A percentile compares a stretch with the other conserved stretches of the same genome.
phyloP scores from a whole-genome alignment of 2,329 filamentous ascomycete genomes.

The Pleomassaria siparia region DNA sequence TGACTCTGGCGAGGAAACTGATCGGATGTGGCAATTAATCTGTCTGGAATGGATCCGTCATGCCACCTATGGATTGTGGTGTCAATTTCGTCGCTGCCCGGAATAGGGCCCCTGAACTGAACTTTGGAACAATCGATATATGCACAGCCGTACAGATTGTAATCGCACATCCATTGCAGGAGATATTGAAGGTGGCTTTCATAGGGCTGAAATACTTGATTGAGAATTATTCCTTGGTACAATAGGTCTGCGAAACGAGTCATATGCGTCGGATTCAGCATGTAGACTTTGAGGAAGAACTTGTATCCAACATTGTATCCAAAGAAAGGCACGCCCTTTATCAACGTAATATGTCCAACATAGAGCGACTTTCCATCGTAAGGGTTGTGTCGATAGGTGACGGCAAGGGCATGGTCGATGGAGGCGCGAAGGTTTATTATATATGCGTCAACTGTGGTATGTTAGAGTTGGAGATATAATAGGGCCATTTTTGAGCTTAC shows the following conservation, averaged over 20 bases:
- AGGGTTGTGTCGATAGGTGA: slow-evolving; percentile 78
- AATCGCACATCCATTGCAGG: slow-evolving; percentile 97
- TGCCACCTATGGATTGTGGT: slow-evolving; percentile 74
- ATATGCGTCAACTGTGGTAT: slow-evolving; percentile 66
- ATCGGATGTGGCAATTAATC: slow-evolving; percentile 62
- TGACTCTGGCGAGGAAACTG: slow-evolving; percentile 77
- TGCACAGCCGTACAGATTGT: slow-evolving; percentile 92
- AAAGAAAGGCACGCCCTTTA: slow-evolving; percentile 94
- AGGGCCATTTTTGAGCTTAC: slow-evolving; percentile 50
- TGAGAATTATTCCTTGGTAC: slow-evolving; percentile 84
- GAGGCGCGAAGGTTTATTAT: slow-evolving; percentile 79
- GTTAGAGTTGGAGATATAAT: slow-evolving; percentile 28
- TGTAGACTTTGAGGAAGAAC: slow-evolving; percentile 91
- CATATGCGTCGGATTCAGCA: slow-evolving; percentile 85
- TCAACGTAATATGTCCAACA: slow-evolving; percentile 86
- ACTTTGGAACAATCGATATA: slow-evolving; percentile 75
- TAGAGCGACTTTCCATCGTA: slow-evolving; percentile 70
- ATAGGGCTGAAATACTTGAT: slow-evolving; percentile 81
- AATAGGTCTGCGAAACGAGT: slow-evolving; percentile 85
- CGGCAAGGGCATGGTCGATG: slow-evolving; percentile 85
- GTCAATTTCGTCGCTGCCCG: slow-evolving; percentile 65
- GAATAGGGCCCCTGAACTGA: slow-evolving; percentile 75
- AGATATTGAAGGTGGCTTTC: slow-evolving; percentile 92
- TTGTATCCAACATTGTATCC: slow-evolving; percentile 92
- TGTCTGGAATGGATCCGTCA: slow-evolving; percentile 65